Evolutionary conservation across 305 asterid species (phyloP), one percentile per base, ranked within the genome.

Genomic region (Solanum hybrid): DNA sequence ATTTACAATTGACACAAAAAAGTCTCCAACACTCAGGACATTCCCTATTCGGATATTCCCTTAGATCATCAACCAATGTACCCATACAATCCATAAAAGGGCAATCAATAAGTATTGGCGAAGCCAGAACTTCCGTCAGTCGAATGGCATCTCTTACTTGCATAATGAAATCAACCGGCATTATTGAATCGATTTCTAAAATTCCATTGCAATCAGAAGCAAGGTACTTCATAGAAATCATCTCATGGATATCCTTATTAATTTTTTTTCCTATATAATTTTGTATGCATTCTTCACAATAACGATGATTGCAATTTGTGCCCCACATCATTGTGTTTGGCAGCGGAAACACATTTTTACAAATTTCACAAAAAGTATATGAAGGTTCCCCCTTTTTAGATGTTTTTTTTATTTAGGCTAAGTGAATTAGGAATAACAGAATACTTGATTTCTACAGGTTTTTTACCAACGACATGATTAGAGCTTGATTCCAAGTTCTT

Each of bases 11-110:
- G 22, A 82, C 40, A 26, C 93, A 91, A 4, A 91, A 89, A 56
- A 91, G 16, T 46, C 26, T 60, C 89, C 90, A 84, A n/a, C 92
- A 91, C 2, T 34, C 1, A 0, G 88, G 86, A 79, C 91, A 90
- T 29, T 89, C 92, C 35, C 32, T 77, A 4, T 69, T 91, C 46
- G 12, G 17, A 87, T 34, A 91, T 4, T 7, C 20, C 81, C 81
- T 87, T 26, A 5, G 6, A 34, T 90, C 93, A 56, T 91, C 93
- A 12, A 46, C 2, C 16, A 91, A 35, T 38, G 0, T 1, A 2
- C 24, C 27, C 0, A 2, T 5, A 35, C 93, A 91, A 5, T 20
- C 20, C 1, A 2, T 1, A 34, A 46, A 81, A 11, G 93, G 93
- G 9, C 91, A 91, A 9, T 56, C 5, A 3, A 86, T 31, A 0